Evolutionary conservation across 805 yeast genomes (phyloP).

Genomic region (Candida chauliodis): DNA sequence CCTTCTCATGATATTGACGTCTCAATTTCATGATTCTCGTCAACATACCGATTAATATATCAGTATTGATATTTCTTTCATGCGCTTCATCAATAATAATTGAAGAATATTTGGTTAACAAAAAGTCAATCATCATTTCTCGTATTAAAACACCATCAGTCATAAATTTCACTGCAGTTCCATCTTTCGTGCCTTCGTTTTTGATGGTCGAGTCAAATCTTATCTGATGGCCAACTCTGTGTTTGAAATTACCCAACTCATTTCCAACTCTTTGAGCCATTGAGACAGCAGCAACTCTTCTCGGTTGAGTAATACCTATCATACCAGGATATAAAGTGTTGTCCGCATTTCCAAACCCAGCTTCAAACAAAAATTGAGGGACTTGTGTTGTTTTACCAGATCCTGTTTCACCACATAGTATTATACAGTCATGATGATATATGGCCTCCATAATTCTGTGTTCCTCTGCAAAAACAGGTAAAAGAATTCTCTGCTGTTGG

Average conservation of each 20-base stretch:
- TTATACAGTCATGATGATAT: slow-evolving; percentile 84
- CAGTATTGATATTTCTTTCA: slow-evolving; percentile 94
- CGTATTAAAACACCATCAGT: slow-evolving; percentile 91
- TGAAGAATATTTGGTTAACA: slow-evolving; percentile 77
- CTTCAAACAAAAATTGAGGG: slow-evolving; percentile 91
- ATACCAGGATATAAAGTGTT: slow-evolving; percentile 67
- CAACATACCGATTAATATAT: slow-evolving; percentile 90
- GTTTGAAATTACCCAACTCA: slow-evolving; percentile 71
- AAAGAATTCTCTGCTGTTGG: slow-evolving; percentile 60
- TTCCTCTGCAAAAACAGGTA: slow-evolving; percentile 91
- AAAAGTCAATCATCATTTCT: slow-evolving; percentile 88
- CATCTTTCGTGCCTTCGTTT: slow-evolving; percentile 39
- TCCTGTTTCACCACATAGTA: slow-evolving; percentile 97
- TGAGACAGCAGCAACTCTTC: slow-evolving; percentile 91
- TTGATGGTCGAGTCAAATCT: slow-evolving; percentile 71
- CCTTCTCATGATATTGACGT: slow-evolving; percentile 42
- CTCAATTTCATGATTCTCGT: slow-evolving; percentile 81
- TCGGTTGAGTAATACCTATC: slow-evolving; percentile 95
- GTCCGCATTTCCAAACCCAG: slow-evolving; percentile 78
- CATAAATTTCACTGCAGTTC: slow-evolving; percentile 81
- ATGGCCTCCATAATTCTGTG: slow-evolving; percentile 94
- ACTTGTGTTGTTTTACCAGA: slow-evolving; percentile 98
- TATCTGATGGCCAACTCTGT: slow-evolving; percentile 75
- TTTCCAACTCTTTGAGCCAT: slow-evolving; percentile 79
- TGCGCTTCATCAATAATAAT: slow-evolving; percentile 96